Conservation (phyloP, 2,329 filamentous ascomycete species). For the Sporothrix pallida region DNA sequence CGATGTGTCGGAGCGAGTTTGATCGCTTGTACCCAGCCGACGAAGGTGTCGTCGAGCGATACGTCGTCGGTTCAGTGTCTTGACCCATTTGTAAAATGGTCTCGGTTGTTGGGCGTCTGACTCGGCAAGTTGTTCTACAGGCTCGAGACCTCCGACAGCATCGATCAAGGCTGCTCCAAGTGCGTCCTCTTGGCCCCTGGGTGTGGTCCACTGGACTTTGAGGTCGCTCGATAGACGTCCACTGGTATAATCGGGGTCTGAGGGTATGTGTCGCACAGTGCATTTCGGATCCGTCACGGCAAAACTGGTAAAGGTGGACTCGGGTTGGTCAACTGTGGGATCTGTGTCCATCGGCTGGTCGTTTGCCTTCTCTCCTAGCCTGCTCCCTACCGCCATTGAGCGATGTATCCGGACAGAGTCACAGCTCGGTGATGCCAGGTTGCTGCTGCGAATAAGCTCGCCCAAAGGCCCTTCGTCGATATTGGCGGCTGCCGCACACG, state of each 20-base stretch:
- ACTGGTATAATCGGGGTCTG: neutral
- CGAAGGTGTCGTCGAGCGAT: conserved; percentile 47
- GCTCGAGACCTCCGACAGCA: neutral
- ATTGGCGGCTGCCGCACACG: neutral
- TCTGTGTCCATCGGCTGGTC: no score
- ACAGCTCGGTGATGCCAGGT: conserved; percentile 16
- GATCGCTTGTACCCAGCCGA: neutral
- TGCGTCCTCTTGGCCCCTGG: neutral
- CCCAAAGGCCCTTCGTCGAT: neutral
- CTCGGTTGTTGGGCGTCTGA: conserved; percentile 37
- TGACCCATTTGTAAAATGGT: conserved; percentile 77
- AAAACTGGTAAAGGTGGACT: neutral
- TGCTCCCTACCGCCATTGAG: neutral
- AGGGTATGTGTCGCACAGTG: neutral
- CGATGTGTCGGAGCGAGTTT: neutral
- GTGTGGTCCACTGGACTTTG: neutral
- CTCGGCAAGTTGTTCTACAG: no score
- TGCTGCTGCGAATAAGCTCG: neutral
- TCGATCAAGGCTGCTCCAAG: neutral
- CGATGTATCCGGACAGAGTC: conserved; percentile 31
- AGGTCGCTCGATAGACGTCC: neutral
- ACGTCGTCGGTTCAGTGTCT: conserved; percentile 66
- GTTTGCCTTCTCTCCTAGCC: neutral
- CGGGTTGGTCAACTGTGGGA: neutral
- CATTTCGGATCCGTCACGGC: neutral